Evolutionary conservation across 208 protist species (phyloP), one percentile per base, ranked within the genome.

Genomic region (Balamuthia mandrillaris): DNA sequence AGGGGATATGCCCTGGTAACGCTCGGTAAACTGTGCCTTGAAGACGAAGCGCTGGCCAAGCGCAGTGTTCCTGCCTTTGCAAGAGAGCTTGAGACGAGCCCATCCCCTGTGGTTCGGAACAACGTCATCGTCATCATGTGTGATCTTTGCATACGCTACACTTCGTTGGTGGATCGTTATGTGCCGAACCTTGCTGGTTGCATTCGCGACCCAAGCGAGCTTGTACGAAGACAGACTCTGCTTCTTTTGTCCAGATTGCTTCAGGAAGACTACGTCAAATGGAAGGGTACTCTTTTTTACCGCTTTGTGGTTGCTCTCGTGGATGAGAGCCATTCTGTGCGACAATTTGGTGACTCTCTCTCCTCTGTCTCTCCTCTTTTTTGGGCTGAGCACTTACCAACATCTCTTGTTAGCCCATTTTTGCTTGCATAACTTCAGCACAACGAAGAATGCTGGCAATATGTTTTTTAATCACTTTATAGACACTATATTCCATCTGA

Each of bases 251-350:
- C 89, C 3, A 29, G 84, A 12, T 68, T 92, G 7, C 33, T 92
- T 2, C 65, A 91, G 72, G 89, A 93, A 63, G 89, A 90, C 45
- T 93, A 89, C 44, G 70, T 93, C 5, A 93, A 93, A 60, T 91
- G 88, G 90, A 91, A 89, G 56, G 89, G 89, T 16, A 35, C 77
- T 14, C 79, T 93, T 2, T 93, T 93, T 51, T 93, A 79, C 39
- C 44, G 82, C 7, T 90, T 93, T 39, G 61, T 90, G 18, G 70
- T 79, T 1, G 31, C 86, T 16, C 63, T 91, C 1, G 90, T 91
- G 4, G 90, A 93, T 31, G 68, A 85, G 2, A 68, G 63, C 0
- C 27, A 47, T 7, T 31, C 39, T 2, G 61, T 88, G 27, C 61
- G 79, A 1, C 56, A 74, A 33, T 75, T 61, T 29, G 85, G 72